phyloP scores from a whole-genome alignment of 768 basidiomycete genomes.

The Pulveroboletus sp. region DNA sequence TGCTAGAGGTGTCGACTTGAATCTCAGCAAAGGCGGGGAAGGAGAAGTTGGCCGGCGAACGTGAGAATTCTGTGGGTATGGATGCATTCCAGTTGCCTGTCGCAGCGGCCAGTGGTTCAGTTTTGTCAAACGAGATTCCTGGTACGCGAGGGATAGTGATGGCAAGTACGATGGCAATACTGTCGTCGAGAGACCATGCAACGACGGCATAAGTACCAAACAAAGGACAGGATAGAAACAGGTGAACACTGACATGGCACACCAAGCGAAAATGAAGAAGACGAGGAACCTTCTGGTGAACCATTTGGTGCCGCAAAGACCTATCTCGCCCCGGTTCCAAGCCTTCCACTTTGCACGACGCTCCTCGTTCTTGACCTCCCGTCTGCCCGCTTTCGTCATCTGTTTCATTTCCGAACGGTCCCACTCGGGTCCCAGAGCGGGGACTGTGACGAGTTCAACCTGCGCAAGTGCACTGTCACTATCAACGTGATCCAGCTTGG shows the following conservation, averaged over 20 bases:
- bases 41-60: constrained; percentile 82
- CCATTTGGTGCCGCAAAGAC: constrained; percentile 69
- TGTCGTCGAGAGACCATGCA: constrained; percentile 18
- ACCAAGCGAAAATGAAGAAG: constrained; percentile 60
- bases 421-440: constrained; percentile 91
- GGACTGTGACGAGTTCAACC: constrained; percentile 89
- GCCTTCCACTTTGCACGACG: constrained; percentile 60
- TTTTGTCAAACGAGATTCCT: constrained; percentile 53
- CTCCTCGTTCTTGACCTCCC: constrained; percentile 53
- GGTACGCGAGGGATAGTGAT: constrained; percentile 86
- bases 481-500: constrained; percentile 36
- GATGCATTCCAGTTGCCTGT: constrained; percentile 53
- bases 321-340: constrained; percentile 76
- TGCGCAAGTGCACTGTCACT: constrained; percentile 35
- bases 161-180: constrained; percentile 65
- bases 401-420: constrained; percentile 67
- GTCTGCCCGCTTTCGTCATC: constrained; percentile 68
- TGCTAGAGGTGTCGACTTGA: constrained; percentile 68
- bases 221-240: neutral
- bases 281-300: constrained; percentile 70
- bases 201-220: constrained; percentile 2
- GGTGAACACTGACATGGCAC: constrained; percentile 42
- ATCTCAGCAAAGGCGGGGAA: constrained; percentile 77
- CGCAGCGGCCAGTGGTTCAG: constrained; percentile 54
- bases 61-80: constrained; percentile 61